Conservation (phyloP, 345 rosid species). For the Psidium guajava region DNA sequence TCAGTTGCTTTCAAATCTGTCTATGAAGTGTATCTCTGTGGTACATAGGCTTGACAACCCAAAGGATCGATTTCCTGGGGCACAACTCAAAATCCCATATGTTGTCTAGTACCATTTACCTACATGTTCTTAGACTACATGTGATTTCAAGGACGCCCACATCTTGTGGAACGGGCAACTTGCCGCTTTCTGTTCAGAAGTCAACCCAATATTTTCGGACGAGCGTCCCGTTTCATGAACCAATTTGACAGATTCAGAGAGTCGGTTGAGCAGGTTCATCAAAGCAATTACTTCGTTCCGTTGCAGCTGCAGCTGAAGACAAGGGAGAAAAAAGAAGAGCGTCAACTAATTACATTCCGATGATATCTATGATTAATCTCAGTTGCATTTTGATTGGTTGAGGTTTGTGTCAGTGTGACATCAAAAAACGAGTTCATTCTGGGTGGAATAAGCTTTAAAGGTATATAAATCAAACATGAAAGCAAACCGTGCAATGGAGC, state of each 20-base stretch:
- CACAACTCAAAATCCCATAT: background rate
- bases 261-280: conserved; percentile 60
- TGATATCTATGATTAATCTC: background rate
- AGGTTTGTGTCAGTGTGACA: background rate
- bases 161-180: conserved; percentile 26
- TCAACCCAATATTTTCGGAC: conserved; percentile 14
- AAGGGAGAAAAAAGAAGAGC: background rate
- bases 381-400: background rate
- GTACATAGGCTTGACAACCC: background rate
- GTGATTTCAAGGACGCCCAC: conserved; percentile 8
- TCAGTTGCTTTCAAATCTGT: background rate
- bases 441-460: background rate
- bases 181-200: conserved; percentile 9
- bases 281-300: conserved; percentile 70
- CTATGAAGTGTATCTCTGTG: background rate
- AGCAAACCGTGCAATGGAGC: background rate
- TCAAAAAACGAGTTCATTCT: background rate
- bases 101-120: background rate
- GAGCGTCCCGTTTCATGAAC: conserved; percentile 45
- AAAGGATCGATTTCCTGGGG: background rate
- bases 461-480: background rate
- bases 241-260: conserved; percentile 58
- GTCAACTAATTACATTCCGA: background rate
- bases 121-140: background rate
- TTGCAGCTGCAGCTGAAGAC: conserved; percentile 54